Percentiles rank a stretch among this genome's conserved stretches.
phyloP scores from a whole-genome alignment of 83 land plant species.

The Picea abies region DNA sequence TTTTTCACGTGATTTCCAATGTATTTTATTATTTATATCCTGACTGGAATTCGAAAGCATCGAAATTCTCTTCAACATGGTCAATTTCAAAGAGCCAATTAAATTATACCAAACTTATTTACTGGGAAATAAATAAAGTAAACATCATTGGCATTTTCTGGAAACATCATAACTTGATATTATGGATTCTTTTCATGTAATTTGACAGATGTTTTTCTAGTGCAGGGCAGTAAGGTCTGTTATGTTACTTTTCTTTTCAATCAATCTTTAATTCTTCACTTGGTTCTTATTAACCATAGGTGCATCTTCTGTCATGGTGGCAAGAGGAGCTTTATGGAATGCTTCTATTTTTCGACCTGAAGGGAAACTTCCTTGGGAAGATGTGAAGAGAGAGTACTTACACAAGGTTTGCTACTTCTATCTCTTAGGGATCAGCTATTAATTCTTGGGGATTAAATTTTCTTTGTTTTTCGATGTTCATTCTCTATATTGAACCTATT shows the following conservation, averaged over 20 bases:
- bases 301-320: slow-evolving; percentile 87
- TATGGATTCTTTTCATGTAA: background rate
- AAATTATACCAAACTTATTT: too few relatives aligned
- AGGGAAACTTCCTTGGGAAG: slow-evolving; percentile 81
- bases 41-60: too few relatives aligned
- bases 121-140: too few relatives aligned
- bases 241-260: background rate
- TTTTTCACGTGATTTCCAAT: too few relatives aligned
- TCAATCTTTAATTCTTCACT: background rate
- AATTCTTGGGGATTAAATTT: background rate
- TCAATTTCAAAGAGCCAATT: too few relatives aligned
- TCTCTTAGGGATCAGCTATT: background rate
- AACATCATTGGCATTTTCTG: too few relatives aligned
- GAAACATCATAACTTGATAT: too few relatives aligned
- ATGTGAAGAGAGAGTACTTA: slow-evolving; percentile 78
- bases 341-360: slow-evolving; percentile 76
- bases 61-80: too few relatives aligned
- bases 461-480: background rate
- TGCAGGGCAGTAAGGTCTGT: background rate
- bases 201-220: background rate
- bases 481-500: background rate
- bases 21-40: too few relatives aligned
- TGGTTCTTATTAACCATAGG: slow-evolving; percentile 30
- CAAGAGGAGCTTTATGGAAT: slow-evolving; percentile 92
- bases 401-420: slow-evolving; percentile 57